Conservation (phyloP, 768 basidiomycete species). For the Leccinum disarticulatum region DNA sequence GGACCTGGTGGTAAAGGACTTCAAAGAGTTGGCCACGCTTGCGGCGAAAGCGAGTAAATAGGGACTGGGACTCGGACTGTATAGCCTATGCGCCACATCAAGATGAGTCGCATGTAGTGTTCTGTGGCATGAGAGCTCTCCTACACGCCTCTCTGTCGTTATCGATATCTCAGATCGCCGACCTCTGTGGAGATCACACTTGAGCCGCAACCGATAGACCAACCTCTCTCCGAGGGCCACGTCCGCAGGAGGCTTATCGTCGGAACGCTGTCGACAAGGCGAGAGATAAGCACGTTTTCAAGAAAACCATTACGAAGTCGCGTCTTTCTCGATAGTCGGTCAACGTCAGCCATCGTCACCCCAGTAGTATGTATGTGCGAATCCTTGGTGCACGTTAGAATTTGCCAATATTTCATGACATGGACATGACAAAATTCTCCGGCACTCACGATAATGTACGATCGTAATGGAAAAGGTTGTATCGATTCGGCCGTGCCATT, state of each 20-base stretch:
- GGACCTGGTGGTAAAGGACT: constrained; percentile 53
- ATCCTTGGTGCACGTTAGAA: not conserved
- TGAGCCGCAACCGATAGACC: not conserved
- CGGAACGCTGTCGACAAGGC: no score
- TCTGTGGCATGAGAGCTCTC: not conserved
- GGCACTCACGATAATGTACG: not conserved
- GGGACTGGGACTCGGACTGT: not conserved
- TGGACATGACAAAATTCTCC: no score
- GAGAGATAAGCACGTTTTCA: no score
- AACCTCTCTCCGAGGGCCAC: no score
- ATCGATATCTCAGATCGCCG: not conserved
- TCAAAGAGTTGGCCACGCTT: constrained; percentile 46
- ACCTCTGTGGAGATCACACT: no score
- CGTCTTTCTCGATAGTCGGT: not conserved
- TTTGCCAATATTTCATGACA: not conserved
- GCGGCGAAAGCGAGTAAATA: constrained; percentile 16
- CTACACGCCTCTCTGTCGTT: not conserved
- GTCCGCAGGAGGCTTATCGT: no score
- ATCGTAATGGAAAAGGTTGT: not conserved
- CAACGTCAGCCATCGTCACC: not conserved
- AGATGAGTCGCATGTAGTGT: not conserved
- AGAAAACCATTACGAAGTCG: not conserved
- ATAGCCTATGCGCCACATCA: not conserved
- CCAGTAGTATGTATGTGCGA: not conserved
- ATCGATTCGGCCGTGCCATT: not conserved